phyloP scores from a whole-genome alignment of 1,284 basidiomycete species.

The Anthracocystis walkeri region DNA sequence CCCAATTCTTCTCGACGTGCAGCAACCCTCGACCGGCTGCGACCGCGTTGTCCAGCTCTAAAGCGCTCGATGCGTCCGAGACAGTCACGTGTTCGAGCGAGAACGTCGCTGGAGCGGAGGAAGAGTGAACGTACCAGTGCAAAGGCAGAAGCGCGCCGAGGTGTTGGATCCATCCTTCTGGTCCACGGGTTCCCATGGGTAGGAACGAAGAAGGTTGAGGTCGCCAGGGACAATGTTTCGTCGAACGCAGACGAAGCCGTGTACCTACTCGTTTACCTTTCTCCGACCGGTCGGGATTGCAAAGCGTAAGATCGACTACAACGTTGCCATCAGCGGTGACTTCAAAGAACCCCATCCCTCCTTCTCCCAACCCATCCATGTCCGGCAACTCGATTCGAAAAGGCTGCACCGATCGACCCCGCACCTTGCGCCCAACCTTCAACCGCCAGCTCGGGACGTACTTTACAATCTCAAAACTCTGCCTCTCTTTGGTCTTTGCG shows the following conservation, averaged over 20 bases:
- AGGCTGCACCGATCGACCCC: constrained; percentile 13
- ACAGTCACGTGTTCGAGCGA: constrained; percentile 26
- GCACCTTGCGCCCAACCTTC: constrained; percentile 10
- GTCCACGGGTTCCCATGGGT: constrained; percentile 25
- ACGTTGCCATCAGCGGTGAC: constrained; percentile 31
- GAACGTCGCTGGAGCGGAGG: constrained; percentile 25
- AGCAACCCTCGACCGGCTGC: constrained; percentile 30
- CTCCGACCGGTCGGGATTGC: neutral
- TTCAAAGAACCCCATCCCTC: constrained; percentile 20
- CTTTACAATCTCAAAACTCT: constrained; percentile 37
- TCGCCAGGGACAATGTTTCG: constrained; percentile 21
- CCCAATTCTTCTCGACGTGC: constrained; percentile 50
- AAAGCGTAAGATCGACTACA: constrained; percentile 22
- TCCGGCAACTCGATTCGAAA: constrained; percentile 32
- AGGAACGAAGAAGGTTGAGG: neutral
- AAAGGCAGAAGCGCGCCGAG: constrained; percentile 29
- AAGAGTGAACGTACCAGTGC: constrained; percentile 50
- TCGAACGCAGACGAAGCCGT: constrained; percentile 19
- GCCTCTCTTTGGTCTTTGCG: neutral
- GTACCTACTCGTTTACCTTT: constrained; percentile 5
- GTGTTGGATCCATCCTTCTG: constrained; percentile 42
- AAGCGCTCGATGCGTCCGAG: neutral
- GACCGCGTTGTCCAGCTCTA: constrained; percentile 16
- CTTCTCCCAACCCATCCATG: neutral
- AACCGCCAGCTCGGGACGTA: constrained; percentile 39